Conservation (phyloP, 495 filamentous ascomycete genomes). For the Penicillium cosmopolitanum region DNA sequence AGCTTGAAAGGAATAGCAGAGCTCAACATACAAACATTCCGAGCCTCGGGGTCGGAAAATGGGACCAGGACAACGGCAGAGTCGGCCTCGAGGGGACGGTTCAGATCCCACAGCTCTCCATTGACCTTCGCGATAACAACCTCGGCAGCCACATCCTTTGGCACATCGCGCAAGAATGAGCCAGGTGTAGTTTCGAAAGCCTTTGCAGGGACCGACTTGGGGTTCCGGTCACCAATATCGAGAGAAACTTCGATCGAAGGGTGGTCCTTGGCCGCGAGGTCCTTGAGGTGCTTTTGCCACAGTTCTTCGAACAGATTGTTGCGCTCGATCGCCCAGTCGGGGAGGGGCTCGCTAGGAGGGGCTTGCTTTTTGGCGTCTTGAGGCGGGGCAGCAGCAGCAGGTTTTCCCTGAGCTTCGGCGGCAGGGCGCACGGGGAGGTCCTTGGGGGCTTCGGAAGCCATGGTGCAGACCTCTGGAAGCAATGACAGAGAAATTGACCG, state of each 20-base stretch:
- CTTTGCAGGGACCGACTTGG: slow-evolving; percentile 48
- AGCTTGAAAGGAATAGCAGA: no score
- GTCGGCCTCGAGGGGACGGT: slow-evolving; percentile 76
- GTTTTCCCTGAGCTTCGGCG: slow-evolving; percentile 33
- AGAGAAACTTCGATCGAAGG: slow-evolving; percentile 54
- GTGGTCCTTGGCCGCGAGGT: slow-evolving; percentile 50
- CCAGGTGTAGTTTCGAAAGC: slow-evolving; percentile 58
- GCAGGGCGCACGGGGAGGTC: slow-evolving; percentile 46
- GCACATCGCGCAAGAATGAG: slow-evolving; percentile 54
- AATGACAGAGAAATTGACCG: slow-evolving; percentile 23
- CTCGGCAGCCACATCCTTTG: slow-evolving; percentile 54
- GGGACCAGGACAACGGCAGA: slow-evolving; percentile 79
- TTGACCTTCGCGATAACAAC: slow-evolving; percentile 82
- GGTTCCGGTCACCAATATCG: slow-evolving; percentile 51
- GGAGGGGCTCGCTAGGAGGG: slow-evolving; percentile 53
- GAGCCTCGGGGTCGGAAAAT: slow-evolving; percentile 84
- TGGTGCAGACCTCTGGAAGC: slow-evolving; percentile 24
- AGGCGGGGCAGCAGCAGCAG: slow-evolving; percentile 36
- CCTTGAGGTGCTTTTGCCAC: slow-evolving; percentile 78
- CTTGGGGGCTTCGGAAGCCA: slow-evolving; percentile 47
- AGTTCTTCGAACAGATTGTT: slow-evolving; percentile 86
- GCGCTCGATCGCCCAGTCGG: slow-evolving; percentile 80
- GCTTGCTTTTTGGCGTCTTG: slow-evolving; percentile 35
- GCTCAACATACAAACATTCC: slow-evolving; percentile 58
- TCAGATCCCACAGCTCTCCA: slow-evolving; percentile 87